These are phyloP conservation scores for Cladosporium velox DNA, from an alignment of 2,329 filamentous ascomycete genomes.

Conservation along the genomic window DNA sequence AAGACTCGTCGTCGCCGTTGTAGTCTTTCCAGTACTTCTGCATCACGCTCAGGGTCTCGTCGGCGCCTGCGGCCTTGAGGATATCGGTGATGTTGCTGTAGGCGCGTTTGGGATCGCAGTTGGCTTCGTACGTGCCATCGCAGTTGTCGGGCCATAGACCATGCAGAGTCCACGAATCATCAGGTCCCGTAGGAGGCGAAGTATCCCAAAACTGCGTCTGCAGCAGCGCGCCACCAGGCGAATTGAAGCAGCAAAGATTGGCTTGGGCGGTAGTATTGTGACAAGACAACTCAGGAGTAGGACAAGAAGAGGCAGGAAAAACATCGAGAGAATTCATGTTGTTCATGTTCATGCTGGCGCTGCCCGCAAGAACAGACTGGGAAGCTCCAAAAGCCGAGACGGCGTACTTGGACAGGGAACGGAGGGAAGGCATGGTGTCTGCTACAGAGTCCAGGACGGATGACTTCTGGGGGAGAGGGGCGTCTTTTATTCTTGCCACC, in stretches of 20 bases:
- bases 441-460: slow-evolving; percentile 26
- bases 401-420: slow-evolving; percentile 31
- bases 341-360: slow-evolving; percentile 5
- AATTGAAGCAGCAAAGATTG: slow-evolving; percentile 74
- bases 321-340: slow-evolving; percentile 15
- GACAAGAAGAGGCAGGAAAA: slow-evolving; percentile 31
- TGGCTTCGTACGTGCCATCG: slow-evolving; percentile 67
- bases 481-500: slow-evolving; percentile 19
- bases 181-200: slow-evolving; percentile 63
- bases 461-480: background rate
- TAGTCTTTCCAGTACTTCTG: slow-evolving; percentile 71
- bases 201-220: slow-evolving; percentile 80
- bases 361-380: slow-evolving; percentile 31
- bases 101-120: slow-evolving; percentile 62
- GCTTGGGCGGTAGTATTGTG: slow-evolving; percentile 61
- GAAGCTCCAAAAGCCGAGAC: slow-evolving; percentile 33
- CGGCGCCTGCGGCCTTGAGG: slow-evolving; percentile 56
- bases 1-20: slow-evolving; percentile 61
- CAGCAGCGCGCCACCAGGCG: slow-evolving; percentile 69
- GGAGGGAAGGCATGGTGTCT: slow-evolving; percentile 36
- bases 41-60: slow-evolving; percentile 66
- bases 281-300: slow-evolving; percentile 59
- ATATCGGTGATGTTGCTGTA: slow-evolving; percentile 69
- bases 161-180: slow-evolving; percentile 73
- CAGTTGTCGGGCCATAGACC: slow-evolving; percentile 60